Conservation (phyloP, 345 rosid genomes). For the Rhodamnia rubescens region DNA sequence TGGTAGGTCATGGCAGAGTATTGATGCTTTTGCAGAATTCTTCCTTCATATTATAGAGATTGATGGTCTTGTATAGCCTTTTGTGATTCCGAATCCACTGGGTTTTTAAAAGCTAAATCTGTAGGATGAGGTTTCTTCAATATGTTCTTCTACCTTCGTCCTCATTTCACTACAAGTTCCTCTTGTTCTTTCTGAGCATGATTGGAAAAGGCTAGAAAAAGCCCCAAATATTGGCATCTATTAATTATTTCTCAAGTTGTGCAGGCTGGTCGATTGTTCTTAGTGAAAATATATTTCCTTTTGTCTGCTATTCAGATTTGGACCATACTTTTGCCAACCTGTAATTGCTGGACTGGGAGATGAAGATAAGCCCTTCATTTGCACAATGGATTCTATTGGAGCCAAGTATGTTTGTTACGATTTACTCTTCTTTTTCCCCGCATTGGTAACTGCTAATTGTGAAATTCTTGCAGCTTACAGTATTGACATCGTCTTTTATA, state of each 20-base stretch:
- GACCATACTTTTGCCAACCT: conserved; percentile 96
- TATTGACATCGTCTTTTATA: not conserved
- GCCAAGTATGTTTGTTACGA: conserved; percentile 56
- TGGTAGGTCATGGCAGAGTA: not conserved
- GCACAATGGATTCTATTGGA: conserved; percentile 97
- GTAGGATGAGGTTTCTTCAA: not conserved
- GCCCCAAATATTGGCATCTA: not conserved
- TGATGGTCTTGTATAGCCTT: not conserved
- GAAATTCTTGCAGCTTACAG: not conserved
- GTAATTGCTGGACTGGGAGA: conserved; percentile 94
- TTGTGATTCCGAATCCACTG: not conserved
- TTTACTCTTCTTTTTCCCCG: not conserved
- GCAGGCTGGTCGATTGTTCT: not conserved
- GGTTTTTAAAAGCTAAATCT: not conserved
- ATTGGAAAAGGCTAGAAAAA: not conserved
- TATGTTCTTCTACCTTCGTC: not conserved
- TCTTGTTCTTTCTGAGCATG: not conserved
- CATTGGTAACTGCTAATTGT: not conserved
- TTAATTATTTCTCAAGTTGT: not conserved
- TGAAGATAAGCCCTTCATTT: conserved; percentile 90
- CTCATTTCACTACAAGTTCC: not conserved
- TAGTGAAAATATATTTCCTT: not conserved
- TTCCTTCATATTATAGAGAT: not conserved
- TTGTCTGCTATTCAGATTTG: conserved; percentile 46
- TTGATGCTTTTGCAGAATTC: not conserved